These are phyloP conservation scores for Phaeotremella fagi DNA, from an alignment of 768 basidiomycete species.

Conservation along the genomic window DNA sequence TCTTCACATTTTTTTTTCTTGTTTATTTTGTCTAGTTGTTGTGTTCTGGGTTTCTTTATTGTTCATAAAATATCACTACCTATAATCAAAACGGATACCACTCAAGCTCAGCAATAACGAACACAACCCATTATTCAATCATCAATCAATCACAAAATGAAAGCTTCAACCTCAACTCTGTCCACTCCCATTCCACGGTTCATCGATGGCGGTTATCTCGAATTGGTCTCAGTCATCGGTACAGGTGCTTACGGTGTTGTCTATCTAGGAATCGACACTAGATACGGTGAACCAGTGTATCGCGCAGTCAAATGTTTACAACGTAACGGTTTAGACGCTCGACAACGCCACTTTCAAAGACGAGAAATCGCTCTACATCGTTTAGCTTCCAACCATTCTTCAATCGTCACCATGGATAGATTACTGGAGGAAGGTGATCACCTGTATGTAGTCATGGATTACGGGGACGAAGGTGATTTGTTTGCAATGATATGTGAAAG, in stretches of 20 bases:
- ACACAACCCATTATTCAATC: background rate
- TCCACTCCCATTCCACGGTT: constrained; percentile 54
- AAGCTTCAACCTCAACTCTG: constrained; percentile 12
- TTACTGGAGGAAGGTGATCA: constrained; percentile 41
- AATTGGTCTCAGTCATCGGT: constrained; percentile 81
- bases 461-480: constrained; percentile 44
- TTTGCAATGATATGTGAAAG: constrained; percentile 43
- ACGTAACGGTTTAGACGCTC: constrained; percentile 55
- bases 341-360: constrained; percentile 62
- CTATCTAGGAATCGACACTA: constrained; percentile 70
- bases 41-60: background rate
- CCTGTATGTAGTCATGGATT: constrained; percentile 46
- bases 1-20: background rate
- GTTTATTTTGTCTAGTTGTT: background rate
- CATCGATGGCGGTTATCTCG: constrained; percentile 75
- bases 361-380: constrained; percentile 60
- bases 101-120: background rate
- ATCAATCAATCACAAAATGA: background rate
- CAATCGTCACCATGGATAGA: constrained; percentile 39
- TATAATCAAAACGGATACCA: no score
- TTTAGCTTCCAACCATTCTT: constrained; percentile 45
- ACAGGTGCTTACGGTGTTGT: constrained; percentile 94
- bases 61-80: no score
- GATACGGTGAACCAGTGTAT: constrained; percentile 45
- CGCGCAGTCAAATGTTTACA: constrained; percentile 87